Evolutionary conservation across 441 rosid genomes (phyloP), one percentile per base, ranked within the genome.

Genomic region (Jatropha podagrica): DNA sequence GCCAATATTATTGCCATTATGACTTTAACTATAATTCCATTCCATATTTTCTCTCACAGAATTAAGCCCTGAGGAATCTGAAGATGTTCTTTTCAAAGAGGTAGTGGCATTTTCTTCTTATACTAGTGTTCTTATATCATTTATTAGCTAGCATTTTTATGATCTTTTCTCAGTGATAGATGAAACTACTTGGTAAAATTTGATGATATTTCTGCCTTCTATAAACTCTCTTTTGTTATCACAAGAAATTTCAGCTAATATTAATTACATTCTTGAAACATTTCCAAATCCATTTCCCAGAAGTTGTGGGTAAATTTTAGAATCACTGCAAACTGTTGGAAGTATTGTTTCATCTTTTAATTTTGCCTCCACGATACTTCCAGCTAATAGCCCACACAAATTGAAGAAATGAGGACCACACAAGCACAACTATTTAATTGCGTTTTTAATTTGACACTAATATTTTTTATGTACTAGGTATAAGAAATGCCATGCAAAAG

Each of bases 1-100:
- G 32, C 14, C 48, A 46, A 52, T 46, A 23, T 54, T 48, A 54
- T 40, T 38, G 18, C 69, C 62, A 72, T 76, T 58, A 20, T 66
- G 68, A 74, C 54, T 40, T 18, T 17, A 44, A 59, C 70, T 46
- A 48, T 71, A 51, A 60, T 63, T 38, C 10, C 9, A 44, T 7
- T 71, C 40, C 62, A 60, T 61, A 38, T 68, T 66, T 78, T 38
- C 54, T 73, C 72, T 75, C 74, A 84, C 90, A 96, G 99, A 96
- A 83, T 74, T 96, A 83, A 92, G 96, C 79, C 87, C 92, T 38
- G 99, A 96, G 89, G 98, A 96, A 83, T 96, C 98, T 18, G 99
- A 96, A 82, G 99, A 96, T 80, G 97, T 96, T 83, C 94, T 96
- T 69, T 96, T 96, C 81, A 96, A 96, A 88, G 99, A 96, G 99